phyloP scores from a whole-genome alignment of 306 rosid species.

The Prunus mira region DNA sequence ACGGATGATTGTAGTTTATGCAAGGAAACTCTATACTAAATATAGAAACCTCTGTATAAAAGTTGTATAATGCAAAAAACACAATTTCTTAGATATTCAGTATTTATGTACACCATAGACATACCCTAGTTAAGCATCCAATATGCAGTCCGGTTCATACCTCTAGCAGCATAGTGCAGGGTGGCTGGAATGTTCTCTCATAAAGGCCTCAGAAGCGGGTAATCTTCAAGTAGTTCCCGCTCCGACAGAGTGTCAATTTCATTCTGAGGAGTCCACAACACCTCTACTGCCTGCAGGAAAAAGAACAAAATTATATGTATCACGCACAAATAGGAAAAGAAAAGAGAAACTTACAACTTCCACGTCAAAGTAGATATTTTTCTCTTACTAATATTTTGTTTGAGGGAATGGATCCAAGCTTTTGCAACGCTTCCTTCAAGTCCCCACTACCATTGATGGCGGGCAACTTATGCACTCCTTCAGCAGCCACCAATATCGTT shows the following conservation, averaged over 20 bases:
- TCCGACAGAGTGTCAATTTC: slow-evolving; percentile 92
- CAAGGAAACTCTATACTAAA: background rate
- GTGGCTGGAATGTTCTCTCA: slow-evolving; percentile 18
- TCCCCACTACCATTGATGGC: slow-evolving; percentile 80
- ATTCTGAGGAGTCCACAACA: slow-evolving; percentile 98
- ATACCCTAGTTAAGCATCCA: slow-evolving; percentile 16
- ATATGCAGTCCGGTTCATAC: slow-evolving; percentile 25
- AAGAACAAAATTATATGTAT: background rate
- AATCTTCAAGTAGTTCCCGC: slow-evolving; percentile 93
- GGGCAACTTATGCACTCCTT: slow-evolving; percentile 86
- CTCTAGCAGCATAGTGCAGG: slow-evolving; percentile 16
- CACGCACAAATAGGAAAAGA: background rate
- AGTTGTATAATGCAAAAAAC: background rate
- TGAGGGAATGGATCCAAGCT: slow-evolving; percentile 86
- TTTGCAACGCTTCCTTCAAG: slow-evolving; percentile 92
- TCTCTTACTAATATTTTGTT: slow-evolving; percentile 69
- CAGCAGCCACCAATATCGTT: slow-evolving; percentile 92
- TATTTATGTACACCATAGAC: slow-evolving; percentile 22
- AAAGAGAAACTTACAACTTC: background rate
- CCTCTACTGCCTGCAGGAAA: slow-evolving; percentile 86
- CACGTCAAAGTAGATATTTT: background rate
- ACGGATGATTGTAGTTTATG: background rate
- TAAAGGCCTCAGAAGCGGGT: slow-evolving; percentile 94
- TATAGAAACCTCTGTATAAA: background rate
- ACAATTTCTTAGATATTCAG: background rate